phyloP scores from a whole-genome alignment of 73 alveolate genomes.

The Paramecium pentaurelia region DNA sequence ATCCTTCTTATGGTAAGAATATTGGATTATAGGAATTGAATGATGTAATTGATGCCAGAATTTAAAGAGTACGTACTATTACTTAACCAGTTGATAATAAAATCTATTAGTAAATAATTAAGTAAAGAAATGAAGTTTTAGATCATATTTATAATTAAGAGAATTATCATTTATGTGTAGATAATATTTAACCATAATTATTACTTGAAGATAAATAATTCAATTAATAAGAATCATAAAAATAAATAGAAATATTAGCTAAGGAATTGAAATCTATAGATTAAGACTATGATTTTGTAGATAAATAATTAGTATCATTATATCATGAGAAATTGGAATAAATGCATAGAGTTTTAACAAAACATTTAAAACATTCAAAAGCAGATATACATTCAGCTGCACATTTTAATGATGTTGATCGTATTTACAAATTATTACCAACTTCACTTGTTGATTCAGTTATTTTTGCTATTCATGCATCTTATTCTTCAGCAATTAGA shows the following conservation, averaged over 20 bases:
- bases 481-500: slow-evolving; percentile 26
- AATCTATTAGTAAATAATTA: not conserved
- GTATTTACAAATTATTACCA: slow-evolving; percentile 17
- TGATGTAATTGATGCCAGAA: not conserved
- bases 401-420: slow-evolving; percentile 42
- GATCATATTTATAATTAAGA: not conserved
- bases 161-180: slow-evolving; percentile 9
- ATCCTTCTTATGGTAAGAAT: slow-evolving; percentile 5
- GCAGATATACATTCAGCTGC: slow-evolving; percentile 50
- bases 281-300: slow-evolving; percentile 39
- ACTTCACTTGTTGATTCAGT: slow-evolving; percentile 28
- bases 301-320: slow-evolving; percentile 11
- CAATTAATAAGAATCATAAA: slow-evolving; percentile 32
- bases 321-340: slow-evolving; percentile 43
- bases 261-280: slow-evolving; percentile 14
- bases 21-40: not conserved
- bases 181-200: slow-evolving; percentile 21
- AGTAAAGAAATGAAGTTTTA: not conserved
- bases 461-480: slow-evolving; percentile 16
- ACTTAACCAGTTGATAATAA: not conserved
- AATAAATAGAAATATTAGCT: slow-evolving; percentile 21
- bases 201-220: slow-evolving; percentile 22
- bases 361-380: slow-evolving; percentile 19
- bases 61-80: not conserved
- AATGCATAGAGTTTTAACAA: not conserved